Evolutionary conservation across 352 stramenopile species (phyloP), one percentile per base, ranked within the genome.

Genomic region (Pythium oligandrum): DNA sequence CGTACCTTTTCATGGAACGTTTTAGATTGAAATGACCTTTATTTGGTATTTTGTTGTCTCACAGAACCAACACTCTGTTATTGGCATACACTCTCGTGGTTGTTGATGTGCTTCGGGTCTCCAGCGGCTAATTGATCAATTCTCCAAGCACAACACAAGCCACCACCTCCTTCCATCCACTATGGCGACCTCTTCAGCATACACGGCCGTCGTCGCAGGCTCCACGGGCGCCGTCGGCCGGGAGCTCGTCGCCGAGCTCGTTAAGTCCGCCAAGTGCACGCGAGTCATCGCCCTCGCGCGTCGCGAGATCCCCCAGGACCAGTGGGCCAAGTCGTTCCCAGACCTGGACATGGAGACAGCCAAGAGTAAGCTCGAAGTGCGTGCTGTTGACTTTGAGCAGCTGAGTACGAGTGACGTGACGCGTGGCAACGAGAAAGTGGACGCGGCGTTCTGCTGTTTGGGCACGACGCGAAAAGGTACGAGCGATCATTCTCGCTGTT

Each of bases 211-310:
- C 26, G 81, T 92, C 46, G 74, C 87, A 49, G 81, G 81, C 33
- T 78, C 74, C 9, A 92, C 81, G 7, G 81, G 81, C 38, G 76
- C 81, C 33, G 77, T 92, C 8, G 81, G 78, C 10, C 76, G 81
- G 30, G 81, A 92, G 32, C 59, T 92, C 30, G 73, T 92, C 10
- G 73, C 75, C 3, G 70, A 88, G 49, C 68, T 92, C 40, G 78
- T 88, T 2, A 63, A 60, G 44, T 85, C 74, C 8, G 9, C 68
- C 39, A 71, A 66, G 11, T 90, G 76, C 60, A 63, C 57, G 34
- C 78, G 78, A 49, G 73, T 90, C 38, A 65, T 86, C 40, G 79
- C 79, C 8, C 61, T 88, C 48, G 59, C 68, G 31, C 79, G 79
- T 4, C 76, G 79, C 34, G 70, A 83, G 26, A 71, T 90, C 49